Percentiles rank a stretch among this genome's conserved stretches.
phyloP scores from a whole-genome alignment of 2,329 filamentous ascomycete species.

The Phoma sp. region DNA sequence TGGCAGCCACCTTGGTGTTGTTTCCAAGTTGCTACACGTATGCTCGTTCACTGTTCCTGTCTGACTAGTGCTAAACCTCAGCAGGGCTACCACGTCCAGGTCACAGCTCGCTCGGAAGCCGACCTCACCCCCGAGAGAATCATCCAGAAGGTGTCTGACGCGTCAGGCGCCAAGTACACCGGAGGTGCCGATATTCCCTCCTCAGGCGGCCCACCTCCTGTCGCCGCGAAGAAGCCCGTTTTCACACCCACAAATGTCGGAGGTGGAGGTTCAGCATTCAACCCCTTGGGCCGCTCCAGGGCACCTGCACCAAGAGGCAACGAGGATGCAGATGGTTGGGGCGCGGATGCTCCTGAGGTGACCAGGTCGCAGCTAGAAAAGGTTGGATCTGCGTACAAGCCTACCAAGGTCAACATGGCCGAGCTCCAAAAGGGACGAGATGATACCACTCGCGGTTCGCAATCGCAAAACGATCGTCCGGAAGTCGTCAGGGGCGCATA shows the following conservation, averaged over 20 bases:
- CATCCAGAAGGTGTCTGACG: conserved; percentile 90
- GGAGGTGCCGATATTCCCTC: conserved; percentile 64
- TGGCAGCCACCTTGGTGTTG: conserved; percentile 87
- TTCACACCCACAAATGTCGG: conserved; percentile 79
- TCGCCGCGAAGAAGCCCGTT: conserved; percentile 84
- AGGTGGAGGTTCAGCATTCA: conserved; percentile 62
- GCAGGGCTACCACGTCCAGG: conserved; percentile 92
- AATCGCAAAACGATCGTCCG: conserved; percentile 53
- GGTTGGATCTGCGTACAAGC: conserved; percentile 90
- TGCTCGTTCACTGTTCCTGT: conserved; percentile 21
- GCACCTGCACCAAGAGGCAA: conserved; percentile 59
- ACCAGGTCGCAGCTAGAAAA: conserved; percentile 88
- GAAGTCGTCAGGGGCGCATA: conserved; percentile 86
- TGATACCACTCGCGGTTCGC: conserved; percentile 66
- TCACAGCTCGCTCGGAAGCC: conserved; percentile 89
- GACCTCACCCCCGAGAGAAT: conserved; percentile 89
- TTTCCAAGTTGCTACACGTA: conserved; percentile 88
- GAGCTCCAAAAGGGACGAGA: conserved; percentile 77
- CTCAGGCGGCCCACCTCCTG: conserved; percentile 66
- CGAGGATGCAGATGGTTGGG: conserved; percentile 90
- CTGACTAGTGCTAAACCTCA: conserved; percentile 25
- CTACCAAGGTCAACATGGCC: conserved; percentile 92
- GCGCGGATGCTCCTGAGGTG: conserved; percentile 87
- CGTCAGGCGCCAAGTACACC: conserved; percentile 94
- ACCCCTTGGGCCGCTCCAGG: conserved; percentile 71